Evolutionary conservation across 1,284 basidiomycete species (phyloP), one percentile per base, ranked within the genome.

Genomic region (Puccinia polysora): DNA sequence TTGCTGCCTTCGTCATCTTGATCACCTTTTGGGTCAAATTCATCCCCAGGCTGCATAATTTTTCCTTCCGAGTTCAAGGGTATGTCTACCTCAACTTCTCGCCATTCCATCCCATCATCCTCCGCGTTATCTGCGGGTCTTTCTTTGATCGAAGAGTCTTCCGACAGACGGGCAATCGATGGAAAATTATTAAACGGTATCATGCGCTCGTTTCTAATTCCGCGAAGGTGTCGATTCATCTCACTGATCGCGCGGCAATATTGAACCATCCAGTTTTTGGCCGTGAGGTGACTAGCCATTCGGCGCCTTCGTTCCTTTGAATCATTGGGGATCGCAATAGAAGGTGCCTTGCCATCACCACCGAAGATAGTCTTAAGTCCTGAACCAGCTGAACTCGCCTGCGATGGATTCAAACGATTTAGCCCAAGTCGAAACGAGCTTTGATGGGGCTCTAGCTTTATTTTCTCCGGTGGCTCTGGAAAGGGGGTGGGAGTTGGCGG

Each of bases 181-280:
- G 55, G 53, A 23, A 36, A 59, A 12, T 50, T 60, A 23, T 53
- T 53, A 18, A 73, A 67, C 4, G 55, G 71, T 14, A 53, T 40
- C 60, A 67, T 56, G 2, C 64, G 62, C 20, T 67, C 56, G 23
- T 62, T 73, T 30, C 71, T 38, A 20, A 65, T 49, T 8, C 47
- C 23, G 20, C 71, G 49, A 34, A 65, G 56, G 38, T 67, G 64
- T n/a, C 71, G 65, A 36, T 68, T 67, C 71, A 65, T 60, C 65
- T 65, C 62, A 43, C 60, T 53, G 25, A 53, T 60, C 18, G 59
- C 63, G 18, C 71, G 50, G 1, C 91, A 88, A 69, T 87, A 87
- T 78, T 88, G 84, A 75, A 81, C 83, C 87, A 95, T 92, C 91
- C 91, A 96, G 77, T 93, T 92, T 76, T 92, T 88, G 77, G 87